These are phyloP conservation scores for Aspergillus thermomutatus DNA, from an alignment of 2,329 filamentous ascomycete genomes.

Conservation along the genomic window DNA sequence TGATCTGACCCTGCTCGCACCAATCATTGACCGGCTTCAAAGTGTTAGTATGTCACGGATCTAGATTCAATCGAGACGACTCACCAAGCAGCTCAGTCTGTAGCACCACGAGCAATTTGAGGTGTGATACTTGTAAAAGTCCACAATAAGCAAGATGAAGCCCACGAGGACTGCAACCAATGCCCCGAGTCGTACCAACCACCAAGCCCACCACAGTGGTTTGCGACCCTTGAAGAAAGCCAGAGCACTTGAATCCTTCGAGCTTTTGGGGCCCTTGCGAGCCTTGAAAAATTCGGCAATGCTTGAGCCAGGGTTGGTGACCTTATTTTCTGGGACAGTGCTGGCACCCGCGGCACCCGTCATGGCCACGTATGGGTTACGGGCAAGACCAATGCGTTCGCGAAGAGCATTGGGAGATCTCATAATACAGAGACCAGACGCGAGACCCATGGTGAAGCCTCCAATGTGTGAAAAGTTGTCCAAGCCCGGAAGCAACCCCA, in stretches of 20 bases:
- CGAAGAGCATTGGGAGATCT: constrained; percentile 82
- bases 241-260: constrained; percentile 24
- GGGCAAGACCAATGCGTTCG: constrained; percentile 66
- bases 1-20: constrained; percentile 39
- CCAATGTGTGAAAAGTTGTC: constrained; percentile 99
- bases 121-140: constrained; percentile 76
- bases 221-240: constrained; percentile 91
- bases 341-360: constrained; percentile 43
- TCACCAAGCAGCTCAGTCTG: constrained; percentile 86
- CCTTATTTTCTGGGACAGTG: constrained; percentile 39
- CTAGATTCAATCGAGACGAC: constrained; percentile 37
- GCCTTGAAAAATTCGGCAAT: constrained; percentile 47
- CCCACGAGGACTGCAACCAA: constrained; percentile 77
- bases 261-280: constrained; percentile 56
- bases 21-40: constrained; percentile 43
- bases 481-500: constrained; percentile 84
- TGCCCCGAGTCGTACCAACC: constrained; percentile 76
- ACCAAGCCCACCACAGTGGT: constrained; percentile 96
- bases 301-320: constrained; percentile 57
- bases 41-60: constrained; percentile 10
- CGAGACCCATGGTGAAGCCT: constrained; percentile 88
- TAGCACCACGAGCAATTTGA: constrained; percentile 88
- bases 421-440: constrained; percentile 79
- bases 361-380: constrained; percentile 69
- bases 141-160: constrained; percentile 82